These are phyloP conservation scores for Penicillium hesseltinei DNA, from an alignment of 2,329 filamentous ascomycete genomes.

Conservation along the genomic window DNA sequence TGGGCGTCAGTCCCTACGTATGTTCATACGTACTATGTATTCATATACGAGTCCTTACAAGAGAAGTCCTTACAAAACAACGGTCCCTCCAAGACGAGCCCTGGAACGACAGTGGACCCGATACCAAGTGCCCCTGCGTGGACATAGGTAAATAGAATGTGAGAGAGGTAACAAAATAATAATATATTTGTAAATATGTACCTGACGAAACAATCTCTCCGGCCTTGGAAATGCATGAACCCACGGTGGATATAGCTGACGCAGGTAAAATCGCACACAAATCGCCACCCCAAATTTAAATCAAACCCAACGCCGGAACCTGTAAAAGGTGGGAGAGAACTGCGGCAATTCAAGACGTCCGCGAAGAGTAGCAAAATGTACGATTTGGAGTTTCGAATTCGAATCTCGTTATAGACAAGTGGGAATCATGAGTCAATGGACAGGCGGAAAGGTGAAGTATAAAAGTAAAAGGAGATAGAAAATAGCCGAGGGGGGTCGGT, in stretches of 20 bases:
- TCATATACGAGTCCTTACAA: not conserved
- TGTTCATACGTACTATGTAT: not conserved
- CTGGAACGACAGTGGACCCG: not conserved
- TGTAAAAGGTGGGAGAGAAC: slow-evolving; percentile 15
- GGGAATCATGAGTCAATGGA: slow-evolving; percentile 29
- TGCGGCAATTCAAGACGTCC: slow-evolving; percentile 15
- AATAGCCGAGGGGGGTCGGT: not conserved
- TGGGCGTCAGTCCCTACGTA: not conserved
- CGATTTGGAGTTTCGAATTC: slow-evolving; percentile 14
- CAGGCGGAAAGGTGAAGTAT: slow-evolving; percentile 15
- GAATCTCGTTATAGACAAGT: slow-evolving; percentile 27
- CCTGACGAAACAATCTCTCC: slow-evolving; percentile 16
- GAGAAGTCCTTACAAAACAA: not conserved
- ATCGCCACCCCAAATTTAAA: slow-evolving; percentile 15
- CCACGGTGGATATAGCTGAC: slow-evolving; percentile 15
- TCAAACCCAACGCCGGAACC: slow-evolving; percentile 22
- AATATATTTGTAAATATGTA: slow-evolving; percentile 24
- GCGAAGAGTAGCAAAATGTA: slow-evolving; percentile 22
- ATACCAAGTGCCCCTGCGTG: not conserved
- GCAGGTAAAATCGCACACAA: slow-evolving; percentile 11
- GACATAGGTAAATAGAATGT: not conserved
- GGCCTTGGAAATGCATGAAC: slow-evolving; percentile 3
- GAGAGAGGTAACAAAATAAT: slow-evolving; percentile 5
- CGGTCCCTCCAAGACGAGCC: not conserved
- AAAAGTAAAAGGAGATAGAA: not conserved